Conservation (phyloP, 2,329 filamentous ascomycete species). For the Trichoderma sp. region DNA sequence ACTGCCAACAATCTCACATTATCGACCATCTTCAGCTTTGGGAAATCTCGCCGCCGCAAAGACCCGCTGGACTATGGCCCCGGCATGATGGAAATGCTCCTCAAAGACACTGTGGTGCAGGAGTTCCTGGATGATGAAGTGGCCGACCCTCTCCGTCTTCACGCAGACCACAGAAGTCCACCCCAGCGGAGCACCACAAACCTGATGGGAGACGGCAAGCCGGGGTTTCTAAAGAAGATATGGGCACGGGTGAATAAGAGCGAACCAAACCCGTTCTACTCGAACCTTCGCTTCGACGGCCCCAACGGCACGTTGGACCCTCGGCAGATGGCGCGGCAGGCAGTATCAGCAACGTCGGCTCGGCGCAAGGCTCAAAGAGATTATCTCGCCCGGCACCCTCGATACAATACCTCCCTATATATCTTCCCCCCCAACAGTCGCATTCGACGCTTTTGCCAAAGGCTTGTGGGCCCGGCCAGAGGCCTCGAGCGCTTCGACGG, state of each 20-base stretch:
- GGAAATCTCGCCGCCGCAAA: constrained; percentile 61
- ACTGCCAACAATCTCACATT: constrained; percentile 75
- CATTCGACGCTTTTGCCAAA: constrained; percentile 80
- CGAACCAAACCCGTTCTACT: constrained; percentile 95
- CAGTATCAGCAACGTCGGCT: constrained; percentile 78
- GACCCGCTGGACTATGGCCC: constrained; percentile 92
- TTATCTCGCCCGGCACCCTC: constrained; percentile 82
- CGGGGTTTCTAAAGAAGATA: constrained; percentile 60
- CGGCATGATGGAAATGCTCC: constrained; percentile 90
- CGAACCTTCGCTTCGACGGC: constrained; percentile 68
- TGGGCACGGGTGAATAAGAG: constrained; percentile 66
- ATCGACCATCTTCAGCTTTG: constrained; percentile 68
- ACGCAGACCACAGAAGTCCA: constrained; percentile 38
- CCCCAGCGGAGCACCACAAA: constrained; percentile 41
- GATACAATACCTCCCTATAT: constrained; percentile 90
- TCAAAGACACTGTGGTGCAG: constrained; percentile 92
- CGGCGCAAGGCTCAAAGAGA: constrained; percentile 88
- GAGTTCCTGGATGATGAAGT: constrained; percentile 87
- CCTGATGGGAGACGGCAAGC: constrained; percentile 51
- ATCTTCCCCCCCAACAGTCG: constrained; percentile 79
- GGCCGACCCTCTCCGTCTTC: constrained; percentile 38
- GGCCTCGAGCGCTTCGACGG: constrained; percentile 87
- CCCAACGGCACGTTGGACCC: constrained; percentile 81
- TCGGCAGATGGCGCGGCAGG: constrained; percentile 84
- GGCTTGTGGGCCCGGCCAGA: constrained; percentile 86